phyloP scores from a whole-genome alignment of 225 moss, liverwort and hornwort genomes.

The Climacium dendroides region DNA sequence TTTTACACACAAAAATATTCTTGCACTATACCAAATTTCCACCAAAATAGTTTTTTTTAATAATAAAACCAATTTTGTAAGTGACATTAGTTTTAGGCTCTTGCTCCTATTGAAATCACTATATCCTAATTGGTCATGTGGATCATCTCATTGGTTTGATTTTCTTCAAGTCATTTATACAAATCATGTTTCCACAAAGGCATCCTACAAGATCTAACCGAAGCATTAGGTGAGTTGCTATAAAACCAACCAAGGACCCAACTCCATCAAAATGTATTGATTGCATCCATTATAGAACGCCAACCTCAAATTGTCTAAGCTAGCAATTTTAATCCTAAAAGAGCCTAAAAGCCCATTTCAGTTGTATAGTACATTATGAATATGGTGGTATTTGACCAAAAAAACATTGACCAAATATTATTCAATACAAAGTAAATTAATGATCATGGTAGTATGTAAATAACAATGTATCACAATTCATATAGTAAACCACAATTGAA shows the following conservation, averaged over 20 bases:
- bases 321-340: neutral
- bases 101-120: too few species aligned
- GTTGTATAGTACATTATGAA: too few species aligned
- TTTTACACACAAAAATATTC: neutral
- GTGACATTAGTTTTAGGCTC: neutral
- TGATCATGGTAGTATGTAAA: too few species aligned
- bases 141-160: neutral
- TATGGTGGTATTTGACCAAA: too few species aligned
- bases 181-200: neutral
- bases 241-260: neutral
- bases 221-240: neutral
- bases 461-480: too few species aligned
- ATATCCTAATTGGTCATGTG: neutral
- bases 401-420: too few species aligned
- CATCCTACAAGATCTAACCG: neutral
- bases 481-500: too few species aligned
- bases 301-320: neutral
- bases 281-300: neutral
- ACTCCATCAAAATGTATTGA: neutral
- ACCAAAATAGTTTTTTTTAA: neutral
- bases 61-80: too few species aligned
- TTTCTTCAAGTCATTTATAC: accelerated
- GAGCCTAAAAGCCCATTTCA: too few species aligned
- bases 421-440: too few species aligned
- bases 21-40: neutral